Evolutionary conservation across 768 basidiomycete genomes (phyloP).

Genomic region (Hysterangium stoloniferum): DNA sequence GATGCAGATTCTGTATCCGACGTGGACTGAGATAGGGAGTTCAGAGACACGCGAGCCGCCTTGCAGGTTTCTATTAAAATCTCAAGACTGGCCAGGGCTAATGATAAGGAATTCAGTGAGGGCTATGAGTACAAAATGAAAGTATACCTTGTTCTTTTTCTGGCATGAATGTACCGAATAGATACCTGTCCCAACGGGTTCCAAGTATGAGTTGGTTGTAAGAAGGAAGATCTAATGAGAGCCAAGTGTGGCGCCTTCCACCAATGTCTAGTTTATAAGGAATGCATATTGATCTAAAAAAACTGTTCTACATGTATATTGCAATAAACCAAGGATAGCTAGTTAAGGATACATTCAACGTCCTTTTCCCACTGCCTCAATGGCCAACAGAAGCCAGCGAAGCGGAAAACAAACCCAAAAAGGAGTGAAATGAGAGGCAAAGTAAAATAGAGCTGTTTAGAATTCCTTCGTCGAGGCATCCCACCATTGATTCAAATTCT

Average conservation of each 20-base stretch:
- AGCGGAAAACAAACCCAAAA: not conserved
- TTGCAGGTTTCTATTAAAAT: not conserved
- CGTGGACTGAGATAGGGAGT: constrained; percentile 18
- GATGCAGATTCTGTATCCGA: constrained; percentile 17
- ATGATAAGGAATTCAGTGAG: not conserved
- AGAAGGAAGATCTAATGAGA: too few species aligned
- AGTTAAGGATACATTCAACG: too few species aligned
- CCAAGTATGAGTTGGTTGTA: too few species aligned
- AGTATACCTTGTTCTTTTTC: not conserved
- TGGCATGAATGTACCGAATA: not conserved
- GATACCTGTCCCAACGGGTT: not conserved
- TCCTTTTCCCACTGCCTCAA: too few species aligned
- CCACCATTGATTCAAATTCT: constrained; percentile 9
- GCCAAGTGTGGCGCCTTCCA: too few species aligned
- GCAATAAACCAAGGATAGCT: too few species aligned
- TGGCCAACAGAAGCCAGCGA: too few species aligned
- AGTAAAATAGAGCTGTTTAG: not conserved
- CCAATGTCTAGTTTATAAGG: too few species aligned
- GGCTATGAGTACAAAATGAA: not conserved
- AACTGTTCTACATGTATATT: too few species aligned
- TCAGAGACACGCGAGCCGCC: not conserved
- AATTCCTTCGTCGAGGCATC: not conserved
- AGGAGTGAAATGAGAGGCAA: not conserved
- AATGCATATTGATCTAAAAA: too few species aligned
- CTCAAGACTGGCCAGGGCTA: constrained; percentile 4